A percentile compares a stretch with the other conserved stretches of the same genome.
These are phyloP conservation scores for Bremia lactucae DNA, from an alignment of 352 stramenopile genomes.

Conservation along the genomic window DNA sequence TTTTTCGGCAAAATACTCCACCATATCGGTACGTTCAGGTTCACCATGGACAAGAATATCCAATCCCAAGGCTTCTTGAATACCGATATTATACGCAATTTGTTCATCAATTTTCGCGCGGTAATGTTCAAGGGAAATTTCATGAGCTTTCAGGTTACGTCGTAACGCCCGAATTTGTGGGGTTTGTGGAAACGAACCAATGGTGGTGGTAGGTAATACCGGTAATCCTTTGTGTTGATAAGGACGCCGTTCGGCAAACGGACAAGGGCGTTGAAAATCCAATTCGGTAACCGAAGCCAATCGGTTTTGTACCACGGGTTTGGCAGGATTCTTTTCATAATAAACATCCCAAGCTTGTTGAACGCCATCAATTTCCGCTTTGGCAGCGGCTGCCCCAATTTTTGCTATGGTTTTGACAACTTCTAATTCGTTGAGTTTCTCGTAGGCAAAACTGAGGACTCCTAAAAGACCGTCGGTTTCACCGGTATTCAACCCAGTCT, in stretches of 20 bases:
- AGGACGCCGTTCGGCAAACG: constrained; percentile 67
- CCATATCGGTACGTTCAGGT: constrained; percentile 90
- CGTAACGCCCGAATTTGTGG: constrained; percentile 74
- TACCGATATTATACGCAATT: constrained; percentile 86
- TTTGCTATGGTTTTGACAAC: constrained; percentile 67
- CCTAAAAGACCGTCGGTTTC: constrained; percentile 63
- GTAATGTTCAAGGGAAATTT: constrained; percentile 66
- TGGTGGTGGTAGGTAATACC: constrained; percentile 87
- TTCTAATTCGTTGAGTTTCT: constrained; percentile 85
- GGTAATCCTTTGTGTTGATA: constrained; percentile 60
- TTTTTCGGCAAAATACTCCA: constrained; percentile 92
- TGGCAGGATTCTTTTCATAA: constrained; percentile 81
- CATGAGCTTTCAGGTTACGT: constrained; percentile 69
- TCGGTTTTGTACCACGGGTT: constrained; percentile 45
- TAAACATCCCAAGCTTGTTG: constrained; percentile 60
- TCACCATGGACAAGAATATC: constrained; percentile 92
- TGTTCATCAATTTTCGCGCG: constrained; percentile 86
- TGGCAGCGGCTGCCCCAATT: constrained; percentile 41
- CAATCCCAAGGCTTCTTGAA: constrained; percentile 86
- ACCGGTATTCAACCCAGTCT: constrained; percentile 54
- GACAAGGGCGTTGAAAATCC: constrained; percentile 75
- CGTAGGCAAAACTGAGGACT: constrained; percentile 82
- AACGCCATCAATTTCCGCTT: constrained; percentile 37
- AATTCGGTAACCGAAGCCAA: constrained; percentile 46
- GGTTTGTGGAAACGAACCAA: constrained; percentile 92